Percentiles rank a stretch among this genome's conserved stretches.
Conservation (phyloP, 129 eudicot genomes). For the Centrapalus pauciflorus region DNA sequence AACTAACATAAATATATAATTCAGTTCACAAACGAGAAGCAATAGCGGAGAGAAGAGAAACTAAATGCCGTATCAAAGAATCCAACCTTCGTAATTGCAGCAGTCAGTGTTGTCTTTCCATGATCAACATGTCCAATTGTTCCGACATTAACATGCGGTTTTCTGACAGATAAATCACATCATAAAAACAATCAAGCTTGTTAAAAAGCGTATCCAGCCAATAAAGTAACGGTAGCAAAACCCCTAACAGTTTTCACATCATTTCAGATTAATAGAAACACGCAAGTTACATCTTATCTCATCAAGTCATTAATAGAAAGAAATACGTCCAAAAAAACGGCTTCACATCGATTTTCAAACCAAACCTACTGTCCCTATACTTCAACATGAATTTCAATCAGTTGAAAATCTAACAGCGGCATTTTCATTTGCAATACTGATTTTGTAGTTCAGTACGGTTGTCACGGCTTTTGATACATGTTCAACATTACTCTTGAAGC, state of each 20-base stretch:
- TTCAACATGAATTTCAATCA: background rate
- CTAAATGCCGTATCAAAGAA: background rate
- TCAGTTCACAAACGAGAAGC: background rate
- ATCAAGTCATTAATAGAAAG: no score
- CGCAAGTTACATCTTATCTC: background rate
- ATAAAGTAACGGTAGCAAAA: background rate
- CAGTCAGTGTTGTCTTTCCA: constrained; percentile 86
- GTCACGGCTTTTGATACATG: background rate
- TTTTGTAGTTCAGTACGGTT: background rate
- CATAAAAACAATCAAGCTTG: background rate
- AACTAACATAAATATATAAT: background rate
- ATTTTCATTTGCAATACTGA: background rate
- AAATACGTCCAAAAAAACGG: no score
- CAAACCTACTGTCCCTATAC: background rate
- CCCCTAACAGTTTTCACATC: background rate
- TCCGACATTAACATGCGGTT: constrained; percentile 75
- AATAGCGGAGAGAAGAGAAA: background rate
- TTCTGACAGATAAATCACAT: constrained; percentile 32
- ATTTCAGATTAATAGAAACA: constrained; percentile 5
- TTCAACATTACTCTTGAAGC: background rate
- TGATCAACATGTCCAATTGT: constrained; percentile 89
- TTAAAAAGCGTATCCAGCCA: background rate
- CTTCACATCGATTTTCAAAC: no score
- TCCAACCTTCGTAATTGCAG: constrained; percentile 86
- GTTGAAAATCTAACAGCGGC: background rate